Evolutionary conservation across 106 monocot species (phyloP).

Genomic region (Dendrobium officinale): DNA sequence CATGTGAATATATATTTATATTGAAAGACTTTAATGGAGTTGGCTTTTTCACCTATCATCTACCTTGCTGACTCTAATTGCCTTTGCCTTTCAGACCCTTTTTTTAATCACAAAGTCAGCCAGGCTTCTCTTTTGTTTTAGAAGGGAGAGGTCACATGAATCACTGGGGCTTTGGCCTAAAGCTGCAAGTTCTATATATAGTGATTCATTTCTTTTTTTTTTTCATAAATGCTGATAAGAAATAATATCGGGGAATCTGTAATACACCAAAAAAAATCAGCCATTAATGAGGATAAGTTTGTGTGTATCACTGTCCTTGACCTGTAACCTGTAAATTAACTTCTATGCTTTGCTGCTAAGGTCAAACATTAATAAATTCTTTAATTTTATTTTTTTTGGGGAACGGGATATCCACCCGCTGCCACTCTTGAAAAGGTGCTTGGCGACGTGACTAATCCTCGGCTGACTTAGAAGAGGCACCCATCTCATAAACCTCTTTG

Average conservation of each 20-base stretch:
- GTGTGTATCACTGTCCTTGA: not conserved
- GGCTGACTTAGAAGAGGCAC: too few species aligned
- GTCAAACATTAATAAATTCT: not conserved
- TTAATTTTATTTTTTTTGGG: too few species aligned
- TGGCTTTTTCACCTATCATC: slow-evolving; percentile 4
- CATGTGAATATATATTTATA: slow-evolving; percentile 1
- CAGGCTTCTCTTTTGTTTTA: slow-evolving; percentile 1
- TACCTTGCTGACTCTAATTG: slow-evolving; percentile 3
- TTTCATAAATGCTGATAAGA: too few species aligned
- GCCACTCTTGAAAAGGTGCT: too few species aligned
- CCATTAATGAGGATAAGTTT: not conserved
- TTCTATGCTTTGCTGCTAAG: not conserved
- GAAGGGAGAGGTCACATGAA: slow-evolving; percentile 1
- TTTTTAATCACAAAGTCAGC: slow-evolving; percentile 2
- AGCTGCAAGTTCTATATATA: not conserved
- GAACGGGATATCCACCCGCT: too few species aligned
- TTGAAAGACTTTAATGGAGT: not conserved
- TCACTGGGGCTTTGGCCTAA: not conserved
- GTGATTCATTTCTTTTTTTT: too few species aligned
- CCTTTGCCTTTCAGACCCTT: not conserved
- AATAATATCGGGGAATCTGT: too few species aligned
- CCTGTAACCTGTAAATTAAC: not conserved
- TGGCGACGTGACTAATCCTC: too few species aligned
- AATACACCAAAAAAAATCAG: not conserved
- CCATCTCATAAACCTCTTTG: too few species aligned